phyloP scores from a whole-genome alignment of 345 rosid genomes.

The Acer negundo region DNA sequence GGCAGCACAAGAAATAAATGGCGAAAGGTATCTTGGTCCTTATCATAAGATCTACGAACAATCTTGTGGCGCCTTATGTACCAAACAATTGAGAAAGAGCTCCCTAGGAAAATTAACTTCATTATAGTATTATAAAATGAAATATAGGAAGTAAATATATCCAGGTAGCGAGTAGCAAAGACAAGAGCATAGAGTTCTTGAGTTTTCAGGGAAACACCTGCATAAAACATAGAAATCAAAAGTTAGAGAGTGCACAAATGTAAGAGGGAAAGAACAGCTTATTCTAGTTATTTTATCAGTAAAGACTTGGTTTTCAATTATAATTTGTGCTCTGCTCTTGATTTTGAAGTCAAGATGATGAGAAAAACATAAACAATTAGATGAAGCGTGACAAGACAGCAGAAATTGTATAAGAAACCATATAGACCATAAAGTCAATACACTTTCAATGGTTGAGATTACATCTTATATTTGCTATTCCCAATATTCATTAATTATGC shows the following conservation, averaged over 20 bases:
- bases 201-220: conserved; percentile 85
- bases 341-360: not conserved
- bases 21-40: conserved; percentile 64
- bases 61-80: conserved; percentile 53
- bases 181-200: conserved; percentile 85
- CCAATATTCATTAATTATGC: not conserved
- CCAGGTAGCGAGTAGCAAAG: conserved; percentile 72
- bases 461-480: not conserved
- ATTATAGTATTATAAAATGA: conserved; percentile 66
- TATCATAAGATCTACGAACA: conserved; percentile 48
- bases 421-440: not conserved
- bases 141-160: conserved; percentile 55
- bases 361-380: not conserved
- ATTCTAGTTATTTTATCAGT: not conserved
- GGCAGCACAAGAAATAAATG: conserved; percentile 61
- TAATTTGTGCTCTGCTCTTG: not conserved
- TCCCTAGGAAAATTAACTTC: conserved; percentile 50
- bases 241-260: not conserved
- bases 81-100: conserved; percentile 50
- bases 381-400: not conserved
- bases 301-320: not conserved
- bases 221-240: conserved; percentile 17
- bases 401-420: not conserved
- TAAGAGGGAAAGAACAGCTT: not conserved
- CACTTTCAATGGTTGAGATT: not conserved